These are phyloP conservation scores for Emericellopsis atlantica DNA, from an alignment of 2,329 filamentous ascomycete species.

Conservation along the genomic window DNA sequence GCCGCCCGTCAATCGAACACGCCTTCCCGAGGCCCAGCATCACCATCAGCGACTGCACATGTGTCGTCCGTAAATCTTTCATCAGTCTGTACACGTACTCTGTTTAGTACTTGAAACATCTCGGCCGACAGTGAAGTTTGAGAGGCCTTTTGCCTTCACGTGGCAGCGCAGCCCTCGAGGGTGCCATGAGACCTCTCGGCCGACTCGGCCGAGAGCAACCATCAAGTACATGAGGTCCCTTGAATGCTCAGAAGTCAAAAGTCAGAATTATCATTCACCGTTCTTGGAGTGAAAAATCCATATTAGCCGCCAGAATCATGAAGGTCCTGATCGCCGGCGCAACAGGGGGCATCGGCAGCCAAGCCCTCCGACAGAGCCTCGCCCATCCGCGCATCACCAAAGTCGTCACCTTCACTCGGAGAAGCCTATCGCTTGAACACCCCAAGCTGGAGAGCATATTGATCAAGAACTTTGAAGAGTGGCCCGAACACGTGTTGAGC, in stretches of 20 bases:
- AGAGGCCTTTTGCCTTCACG: neutral
- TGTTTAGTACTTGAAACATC: neutral
- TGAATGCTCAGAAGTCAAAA: neutral
- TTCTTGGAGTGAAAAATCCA: neutral
- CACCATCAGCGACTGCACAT: no score
- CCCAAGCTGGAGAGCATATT: constrained; percentile 10
- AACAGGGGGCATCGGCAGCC: constrained; percentile 18
- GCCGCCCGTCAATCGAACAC: no score
- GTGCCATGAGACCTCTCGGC: neutral
- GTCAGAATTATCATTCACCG: neutral
- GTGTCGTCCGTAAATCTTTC: neutral
- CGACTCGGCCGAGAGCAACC: neutral
- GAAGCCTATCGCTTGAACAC: constrained; percentile 9
- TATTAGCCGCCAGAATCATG: constrained; percentile 10
- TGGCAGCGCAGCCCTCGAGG: neutral
- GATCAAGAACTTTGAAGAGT: constrained; percentile 11
- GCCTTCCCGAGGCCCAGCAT: no score
- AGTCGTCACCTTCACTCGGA: constrained; percentile 18
- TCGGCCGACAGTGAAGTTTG: neutral
- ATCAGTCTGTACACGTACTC: neutral
- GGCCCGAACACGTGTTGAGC: constrained; percentile 11
- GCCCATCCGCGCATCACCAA: constrained; percentile 13
- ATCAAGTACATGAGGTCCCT: neutral
- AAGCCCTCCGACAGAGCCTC: constrained; percentile 17
- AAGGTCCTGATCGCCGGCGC: constrained; percentile 22